Base-by-base conservation (phyloP, 2,329 filamentous ascomycete species). In the Ophiosphaerella herpotricha region DNA sequence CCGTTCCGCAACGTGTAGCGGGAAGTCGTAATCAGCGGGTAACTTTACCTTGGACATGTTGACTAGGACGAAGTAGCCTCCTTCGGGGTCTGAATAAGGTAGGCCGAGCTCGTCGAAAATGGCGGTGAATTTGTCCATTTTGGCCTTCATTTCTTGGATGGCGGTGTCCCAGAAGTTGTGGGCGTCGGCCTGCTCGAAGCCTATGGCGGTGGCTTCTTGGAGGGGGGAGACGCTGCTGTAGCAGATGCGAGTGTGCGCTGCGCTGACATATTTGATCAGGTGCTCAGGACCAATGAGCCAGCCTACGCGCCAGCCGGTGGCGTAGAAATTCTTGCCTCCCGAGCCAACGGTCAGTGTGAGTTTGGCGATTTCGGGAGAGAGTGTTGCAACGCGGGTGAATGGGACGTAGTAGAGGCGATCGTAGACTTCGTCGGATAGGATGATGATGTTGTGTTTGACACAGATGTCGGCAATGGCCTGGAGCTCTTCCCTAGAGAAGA, bases 291-390 rank as follows among this genome's bases (percentile, higher is more conserved):
- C 94, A 68, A 97, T 94, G 33, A 99, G 80, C 86, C 93, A 99
- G 47, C 94, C 90, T 60, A 97, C 92, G 50, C 94, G 87, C 94
- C 94, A 99, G 40, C 94, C 94, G 0, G 94, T 99, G 48, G 90
- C 91, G 70, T 97, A 97, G 75, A 99, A 99, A 79, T 94, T 95
- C 82, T 99, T 99, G 64, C 94, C 94, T 1, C 91, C 94, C 0
- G 91, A 96, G 16, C 94, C 94, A 26, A 99, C 94, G 0, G 94
- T 97, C 41, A 99, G 76, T 4, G 94, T 97, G 60, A 96, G 82
- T 50, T 85, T 85, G 62, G 91, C 91, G 43, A 97, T 85, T 72
- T 97, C 91, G 0, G 92, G 91, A 0, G 91, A 96, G 14, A 99
- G 79, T 0, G 91, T 97, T 21, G 90, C 90, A 47, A 97, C 88